These are phyloP conservation scores for Piper betle DNA, from an alignment of 164 flowering plant genomes.

Conservation along the genomic window DNA sequence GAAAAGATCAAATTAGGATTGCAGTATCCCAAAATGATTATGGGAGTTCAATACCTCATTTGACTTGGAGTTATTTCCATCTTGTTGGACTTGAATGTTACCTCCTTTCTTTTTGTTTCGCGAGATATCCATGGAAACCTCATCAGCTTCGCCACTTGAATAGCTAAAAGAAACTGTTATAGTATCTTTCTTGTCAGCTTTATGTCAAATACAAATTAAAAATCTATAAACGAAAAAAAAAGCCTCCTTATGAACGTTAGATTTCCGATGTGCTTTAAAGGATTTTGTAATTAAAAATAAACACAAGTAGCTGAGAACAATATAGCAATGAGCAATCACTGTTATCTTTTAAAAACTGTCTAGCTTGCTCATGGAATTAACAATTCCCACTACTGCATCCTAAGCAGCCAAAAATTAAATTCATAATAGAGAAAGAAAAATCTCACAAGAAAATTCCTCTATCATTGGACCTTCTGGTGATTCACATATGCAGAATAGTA, in stretches of 20 bases:
- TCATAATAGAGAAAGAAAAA: no score
- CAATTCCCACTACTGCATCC: no score
- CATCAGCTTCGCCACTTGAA: constrained; percentile 52
- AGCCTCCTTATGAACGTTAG: background rate
- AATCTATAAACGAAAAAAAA: background rate
- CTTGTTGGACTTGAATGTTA: constrained; percentile 58
- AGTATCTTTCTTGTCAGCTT: background rate
- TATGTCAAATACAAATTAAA: background rate
- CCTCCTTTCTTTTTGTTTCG: constrained; percentile 76
- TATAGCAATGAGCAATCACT: no score
- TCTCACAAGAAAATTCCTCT: constrained; percentile 91
- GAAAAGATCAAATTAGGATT: background rate
- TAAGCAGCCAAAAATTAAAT: no score
- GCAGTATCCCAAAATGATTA: no score
- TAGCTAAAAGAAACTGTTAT: constrained; percentile 83
- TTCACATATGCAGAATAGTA: constrained; percentile 81
- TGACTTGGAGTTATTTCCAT: constrained; percentile 76
- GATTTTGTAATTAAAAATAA: no score
- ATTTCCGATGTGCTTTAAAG: no score
- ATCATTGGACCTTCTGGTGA: constrained; percentile 73
- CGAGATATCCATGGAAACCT: constrained; percentile 72
- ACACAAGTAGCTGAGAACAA: no score
- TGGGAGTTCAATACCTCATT: constrained; percentile 45
- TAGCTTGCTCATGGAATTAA: no score
- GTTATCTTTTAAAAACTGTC: no score